Evolutionary conservation across 1,284 basidiomycete genomes (phyloP).

Genomic region (Abortiporus biennis): DNA sequence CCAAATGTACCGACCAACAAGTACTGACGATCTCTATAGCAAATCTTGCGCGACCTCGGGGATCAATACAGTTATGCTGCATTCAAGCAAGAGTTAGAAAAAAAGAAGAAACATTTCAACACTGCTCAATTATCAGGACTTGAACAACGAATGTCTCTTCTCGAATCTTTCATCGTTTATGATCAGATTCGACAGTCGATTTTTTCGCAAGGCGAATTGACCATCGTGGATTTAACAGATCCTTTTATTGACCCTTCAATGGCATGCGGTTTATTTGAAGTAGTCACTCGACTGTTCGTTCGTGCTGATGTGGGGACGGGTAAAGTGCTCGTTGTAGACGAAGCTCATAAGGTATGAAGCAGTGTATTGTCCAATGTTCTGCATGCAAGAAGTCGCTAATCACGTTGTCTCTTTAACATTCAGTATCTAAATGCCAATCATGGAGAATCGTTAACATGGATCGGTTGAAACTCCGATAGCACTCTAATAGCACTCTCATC

Average conservation of each 20-base stretch:
- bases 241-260: slow-evolving; percentile 63
- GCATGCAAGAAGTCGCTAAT: no score
- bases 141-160: slow-evolving; percentile 41
- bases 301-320: slow-evolving; percentile 54
- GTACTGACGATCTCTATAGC: no score
- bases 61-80: slow-evolving; percentile 36
- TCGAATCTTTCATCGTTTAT: slow-evolving; percentile 43
- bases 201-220: slow-evolving; percentile 50
- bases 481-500: no score
- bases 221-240: slow-evolving; percentile 63
- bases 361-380: no score
- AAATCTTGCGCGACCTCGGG: no score
- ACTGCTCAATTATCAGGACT: slow-evolving; percentile 43
- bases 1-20: no score
- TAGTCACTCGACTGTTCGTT: slow-evolving; percentile 59
- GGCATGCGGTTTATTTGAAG: slow-evolving; percentile 67
- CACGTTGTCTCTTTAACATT: no score
- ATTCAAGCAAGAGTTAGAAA: slow-evolving; percentile 43
- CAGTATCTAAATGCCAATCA: no score
- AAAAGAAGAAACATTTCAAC: slow-evolving; percentile 45
- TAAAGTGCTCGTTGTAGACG: slow-evolving; percentile 68
- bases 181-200: slow-evolving; percentile 17
- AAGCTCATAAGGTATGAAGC: slow-evolving; percentile 60
- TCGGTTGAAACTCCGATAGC: no score
- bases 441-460: no score